Evolutionary conservation across 106 monocot genomes (phyloP).

Genomic region (Dendrobium catenatum): DNA sequence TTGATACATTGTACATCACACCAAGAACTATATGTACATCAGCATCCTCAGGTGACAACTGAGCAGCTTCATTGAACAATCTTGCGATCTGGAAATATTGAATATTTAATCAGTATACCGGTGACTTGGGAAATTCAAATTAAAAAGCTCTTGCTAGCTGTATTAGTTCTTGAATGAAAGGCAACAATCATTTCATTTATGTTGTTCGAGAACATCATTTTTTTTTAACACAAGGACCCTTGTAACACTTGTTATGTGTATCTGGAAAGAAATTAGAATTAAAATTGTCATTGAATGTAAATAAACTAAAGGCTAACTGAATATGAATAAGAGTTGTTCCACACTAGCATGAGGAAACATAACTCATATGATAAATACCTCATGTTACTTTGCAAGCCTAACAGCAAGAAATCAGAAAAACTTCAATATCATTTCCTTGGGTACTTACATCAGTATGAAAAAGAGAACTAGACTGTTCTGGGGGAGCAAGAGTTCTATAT

Average conservation of each 20-base stretch:
- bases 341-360: background rate
- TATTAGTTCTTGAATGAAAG: background rate
- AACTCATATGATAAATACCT: background rate
- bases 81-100: constrained; percentile 61
- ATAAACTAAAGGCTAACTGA: background rate
- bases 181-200: background rate
- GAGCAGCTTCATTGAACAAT: constrained; percentile 87
- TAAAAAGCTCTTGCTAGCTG: background rate
- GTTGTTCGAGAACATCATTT: background rate
- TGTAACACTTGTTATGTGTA: background rate
- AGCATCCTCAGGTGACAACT: constrained; percentile 91
- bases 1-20: constrained; percentile 87
- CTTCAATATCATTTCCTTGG: background rate
- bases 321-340: background rate
- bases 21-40: constrained; percentile 97
- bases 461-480: constrained; percentile 37
- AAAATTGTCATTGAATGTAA: background rate
- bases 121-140: background rate
- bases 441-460: constrained; percentile 87
- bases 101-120: background rate
- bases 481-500: constrained; percentile 67
- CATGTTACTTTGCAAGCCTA: background rate
- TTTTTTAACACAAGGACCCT: background rate
- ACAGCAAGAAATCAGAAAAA: background rate
- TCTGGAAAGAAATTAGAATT: background rate